These are phyloP conservation scores for Pseudoscleropodium purum DNA, from an alignment of 225 moss, liverwort and hornwort species.

Conservation along the genomic window DNA sequence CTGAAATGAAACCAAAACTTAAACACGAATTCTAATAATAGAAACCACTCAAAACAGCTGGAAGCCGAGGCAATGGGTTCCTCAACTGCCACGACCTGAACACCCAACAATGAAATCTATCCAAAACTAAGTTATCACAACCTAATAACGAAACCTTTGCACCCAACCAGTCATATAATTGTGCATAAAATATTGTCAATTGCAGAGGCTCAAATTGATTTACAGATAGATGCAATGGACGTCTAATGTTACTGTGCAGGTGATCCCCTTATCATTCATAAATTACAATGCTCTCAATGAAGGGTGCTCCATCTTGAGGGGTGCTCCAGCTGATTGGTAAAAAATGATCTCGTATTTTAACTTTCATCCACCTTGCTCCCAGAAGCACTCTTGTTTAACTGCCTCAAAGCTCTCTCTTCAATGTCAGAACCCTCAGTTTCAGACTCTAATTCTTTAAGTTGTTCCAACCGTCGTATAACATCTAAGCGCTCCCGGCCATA, in stretches of 20 bases:
- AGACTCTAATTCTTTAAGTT: constrained; percentile 39
- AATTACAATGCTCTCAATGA: background rate
- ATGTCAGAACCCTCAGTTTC: constrained; percentile 3
- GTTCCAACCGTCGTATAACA: constrained; percentile 49
- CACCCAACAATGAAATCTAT: background rate
- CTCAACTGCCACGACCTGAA: background rate
- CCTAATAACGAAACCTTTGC: background rate
- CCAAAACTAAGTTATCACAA: background rate
- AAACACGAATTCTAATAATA: no score
- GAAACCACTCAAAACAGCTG: background rate
- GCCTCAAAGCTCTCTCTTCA: background rate
- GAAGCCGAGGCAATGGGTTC: background rate
- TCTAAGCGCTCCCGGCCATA: constrained; percentile 53
- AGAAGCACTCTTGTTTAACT: constrained; percentile 1
- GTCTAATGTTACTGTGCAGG: background rate
- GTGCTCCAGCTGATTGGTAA: background rate
- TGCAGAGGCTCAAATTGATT: background rate
- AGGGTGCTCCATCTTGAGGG: background rate
- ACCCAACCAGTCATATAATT: background rate
- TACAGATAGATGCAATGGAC: background rate
- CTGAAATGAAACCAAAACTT: no score
- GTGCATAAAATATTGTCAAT: background rate
- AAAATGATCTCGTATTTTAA: background rate
- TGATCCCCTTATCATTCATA: background rate
- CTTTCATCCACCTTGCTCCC: constrained; percentile 13